phyloP scores from a whole-genome alignment of 2,329 filamentous ascomycete species.

The Apiospora phragmitis region DNA sequence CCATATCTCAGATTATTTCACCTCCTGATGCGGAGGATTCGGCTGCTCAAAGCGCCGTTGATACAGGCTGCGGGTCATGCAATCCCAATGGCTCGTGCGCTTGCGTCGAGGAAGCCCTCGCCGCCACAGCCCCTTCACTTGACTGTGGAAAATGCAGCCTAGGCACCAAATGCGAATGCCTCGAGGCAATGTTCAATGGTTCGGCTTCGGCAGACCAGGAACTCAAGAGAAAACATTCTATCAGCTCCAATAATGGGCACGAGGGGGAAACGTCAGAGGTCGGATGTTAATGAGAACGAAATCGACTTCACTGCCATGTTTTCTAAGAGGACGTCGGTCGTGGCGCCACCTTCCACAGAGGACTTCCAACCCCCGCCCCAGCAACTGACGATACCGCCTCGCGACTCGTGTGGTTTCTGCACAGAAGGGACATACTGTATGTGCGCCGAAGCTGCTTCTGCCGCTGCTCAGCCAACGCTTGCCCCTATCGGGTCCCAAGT shows the following conservation, averaged over 20 bases:
- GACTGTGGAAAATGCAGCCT: constrained; percentile 68
- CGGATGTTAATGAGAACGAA: constrained; percentile 56
- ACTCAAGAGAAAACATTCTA: constrained; percentile 51
- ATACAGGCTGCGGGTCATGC: constrained; percentile 56
- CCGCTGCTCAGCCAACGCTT: constrained; percentile 38
- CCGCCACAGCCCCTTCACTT: constrained; percentile 43
- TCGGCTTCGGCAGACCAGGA: constrained; percentile 35
- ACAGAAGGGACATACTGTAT: constrained; percentile 80
- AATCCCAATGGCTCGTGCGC: constrained; percentile 53
- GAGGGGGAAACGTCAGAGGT: constrained; percentile 59
- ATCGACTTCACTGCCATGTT: constrained; percentile 74
- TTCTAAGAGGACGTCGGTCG: constrained; percentile 43
- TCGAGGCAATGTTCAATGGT: constrained; percentile 46
- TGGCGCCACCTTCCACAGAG: constrained; percentile 29
- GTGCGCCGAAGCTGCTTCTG: constrained; percentile 61
- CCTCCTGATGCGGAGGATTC: constrained; percentile 43
- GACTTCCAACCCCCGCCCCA: constrained; percentile 33
- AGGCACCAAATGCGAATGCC: constrained; percentile 63
- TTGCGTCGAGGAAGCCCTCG: constrained; percentile 60
- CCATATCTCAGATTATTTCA: constrained; percentile 59
- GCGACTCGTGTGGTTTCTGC: constrained; percentile 80
- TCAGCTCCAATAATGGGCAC: constrained; percentile 41
- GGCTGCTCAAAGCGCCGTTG: constrained; percentile 32
- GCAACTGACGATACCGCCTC: constrained; percentile 41
- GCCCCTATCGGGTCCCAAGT: constrained; percentile 47